Evolutionary conservation across 306 rosid species (phyloP), one percentile per base, ranked within the genome.

Genomic region (Prunus kanzakura): DNA sequence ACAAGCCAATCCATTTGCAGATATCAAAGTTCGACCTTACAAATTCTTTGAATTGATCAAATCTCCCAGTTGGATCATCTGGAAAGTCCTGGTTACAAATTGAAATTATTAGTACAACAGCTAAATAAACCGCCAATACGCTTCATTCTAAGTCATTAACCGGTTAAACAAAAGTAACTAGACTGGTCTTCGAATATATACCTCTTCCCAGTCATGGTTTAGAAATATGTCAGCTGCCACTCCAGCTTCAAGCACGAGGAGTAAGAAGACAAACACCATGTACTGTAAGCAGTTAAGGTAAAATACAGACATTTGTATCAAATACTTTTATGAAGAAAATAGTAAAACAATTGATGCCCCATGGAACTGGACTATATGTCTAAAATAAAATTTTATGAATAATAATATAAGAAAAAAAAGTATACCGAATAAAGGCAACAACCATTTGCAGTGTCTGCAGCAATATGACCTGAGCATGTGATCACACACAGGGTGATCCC

Each of bases 381-480:
- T 68, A 68, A 38, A 38, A 38, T 2, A 68, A 23, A 23, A 2
- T 6, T 27, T 68, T 9, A 6, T 46, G n/a, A 12, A 2, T 23
- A n/a, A 29, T 1, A 22, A 22, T 20, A 52, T 12, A n/a, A 49
- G 73, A 6, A 72, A 73, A 84, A 80, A 80, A 81, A 82, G 90
- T 88, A 88, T 93, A 91, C 96, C 88, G 91, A 67, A 83, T 88
- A 90, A 72, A 93, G 89, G 90, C 91, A 91, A 81, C 93, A 93
- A 12, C 93, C 89, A 80, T 87, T 91, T 13, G 88, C 89, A 73
- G 92, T 88, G 77, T 83, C 97, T 55, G 98, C 91, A 70, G 97
- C 96, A 74, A 91, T 30, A 75, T 93, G 97, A 71, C 97, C 96
- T 30, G 86, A 67, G 89, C 89, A 88, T 46, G 97, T 91, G 86